A percentile compares a stretch with the other conserved stretches of the same genome.
phyloP scores from a whole-genome alignment of 768 basidiomycete species.

The Psilocybe subaeruginosa region DNA sequence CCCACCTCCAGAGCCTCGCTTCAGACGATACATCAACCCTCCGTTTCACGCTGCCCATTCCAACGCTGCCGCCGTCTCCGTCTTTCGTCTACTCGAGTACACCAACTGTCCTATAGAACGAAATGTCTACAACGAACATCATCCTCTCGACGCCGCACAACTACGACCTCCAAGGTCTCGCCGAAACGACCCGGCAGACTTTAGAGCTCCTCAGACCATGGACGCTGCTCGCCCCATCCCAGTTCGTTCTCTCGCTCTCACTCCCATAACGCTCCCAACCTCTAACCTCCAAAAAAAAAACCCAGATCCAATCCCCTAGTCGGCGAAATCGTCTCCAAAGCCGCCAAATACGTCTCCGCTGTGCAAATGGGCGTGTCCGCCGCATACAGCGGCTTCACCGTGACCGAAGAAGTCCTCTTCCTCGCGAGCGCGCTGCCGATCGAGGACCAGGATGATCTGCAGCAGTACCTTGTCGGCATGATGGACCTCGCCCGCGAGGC shows the following conservation, averaged over 20 bases:
- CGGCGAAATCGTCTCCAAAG: slow-evolving; percentile 6
- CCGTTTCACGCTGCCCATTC: not conserved
- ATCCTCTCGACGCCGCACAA: slow-evolving; percentile 10
- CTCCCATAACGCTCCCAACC: not conserved
- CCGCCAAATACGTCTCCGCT: slow-evolving; percentile 5
- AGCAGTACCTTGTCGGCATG: slow-evolving; percentile 14
- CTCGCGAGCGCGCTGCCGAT: slow-evolving; percentile 9
- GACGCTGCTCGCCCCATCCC: slow-evolving; percentile 4
- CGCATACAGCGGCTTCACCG: slow-evolving; percentile 17
- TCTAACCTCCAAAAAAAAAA: not conserved
- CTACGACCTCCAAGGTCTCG: slow-evolving; percentile 9
- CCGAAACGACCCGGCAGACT: slow-evolving; percentile 7
- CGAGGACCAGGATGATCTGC: slow-evolving; percentile 13
- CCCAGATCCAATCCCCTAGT: slow-evolving; percentile 1
- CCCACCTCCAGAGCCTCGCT: not conserved
- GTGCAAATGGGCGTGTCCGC: slow-evolving; percentile 15
- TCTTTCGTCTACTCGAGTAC: too few species aligned
- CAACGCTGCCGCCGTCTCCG: not conserved
- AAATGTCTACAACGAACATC: slow-evolving; percentile 10
- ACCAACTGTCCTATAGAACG: too few species aligned
- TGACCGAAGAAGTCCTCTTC: slow-evolving; percentile 17
- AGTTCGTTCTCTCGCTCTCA: not conserved
- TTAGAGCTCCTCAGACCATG: slow-evolving; percentile 11
- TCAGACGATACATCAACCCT: not conserved
- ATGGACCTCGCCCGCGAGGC: slow-evolving; percentile 14